Percentiles rank a stretch among this genome's conserved stretches.
Evolutionary conservation across 177 flowering plant genomes (phyloP).

Genomic region (Vitis hybrid): DNA sequence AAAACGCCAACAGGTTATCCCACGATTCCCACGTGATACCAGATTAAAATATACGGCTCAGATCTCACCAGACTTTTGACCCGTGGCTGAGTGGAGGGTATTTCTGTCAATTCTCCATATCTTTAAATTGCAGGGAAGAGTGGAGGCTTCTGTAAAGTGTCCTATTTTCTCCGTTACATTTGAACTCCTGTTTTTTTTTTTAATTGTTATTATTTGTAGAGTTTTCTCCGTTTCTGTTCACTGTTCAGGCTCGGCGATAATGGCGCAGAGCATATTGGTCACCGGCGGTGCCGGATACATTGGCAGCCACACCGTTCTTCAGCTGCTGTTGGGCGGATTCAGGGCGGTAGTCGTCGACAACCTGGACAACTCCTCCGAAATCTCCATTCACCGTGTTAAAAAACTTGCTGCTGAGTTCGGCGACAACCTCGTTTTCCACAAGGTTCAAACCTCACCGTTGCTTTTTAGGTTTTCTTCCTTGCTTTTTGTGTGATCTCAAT

Average conservation of each 20-base stretch:
- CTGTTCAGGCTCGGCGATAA: background rate
- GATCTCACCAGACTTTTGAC: too few relatives aligned
- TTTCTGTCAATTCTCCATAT: too few relatives aligned
- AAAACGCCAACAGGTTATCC: too few relatives aligned
- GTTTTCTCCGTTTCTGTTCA: background rate
- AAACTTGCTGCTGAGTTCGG: slow-evolving; percentile 57
- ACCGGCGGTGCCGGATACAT: slow-evolving; percentile 92
- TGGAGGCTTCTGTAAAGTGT: too few relatives aligned
- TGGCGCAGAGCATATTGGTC: slow-evolving; percentile 51
- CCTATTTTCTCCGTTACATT: too few relatives aligned
- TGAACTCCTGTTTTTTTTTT: too few relatives aligned
- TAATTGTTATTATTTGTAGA: too few relatives aligned
- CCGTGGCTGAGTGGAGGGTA: too few relatives aligned
- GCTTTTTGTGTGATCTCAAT: background rate
- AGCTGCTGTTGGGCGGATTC: slow-evolving; percentile 60
- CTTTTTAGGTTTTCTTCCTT: background rate
- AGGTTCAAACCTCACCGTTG: slow-evolving; percentile 32
- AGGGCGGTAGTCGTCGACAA: slow-evolving; percentile 57
- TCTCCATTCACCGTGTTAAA: slow-evolving; percentile 47
- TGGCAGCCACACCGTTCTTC: slow-evolving; percentile 78
- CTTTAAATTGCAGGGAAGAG: too few relatives aligned
- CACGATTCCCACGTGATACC: too few relatives aligned
- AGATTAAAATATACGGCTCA: too few relatives aligned
- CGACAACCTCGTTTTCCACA: slow-evolving; percentile 49
- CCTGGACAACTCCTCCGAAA: slow-evolving; percentile 62